Percentiles rank a stretch among this genome's conserved stretches.
phyloP scores from a whole-genome alignment of 768 basidiomycete species.

The Suillus discolor region DNA sequence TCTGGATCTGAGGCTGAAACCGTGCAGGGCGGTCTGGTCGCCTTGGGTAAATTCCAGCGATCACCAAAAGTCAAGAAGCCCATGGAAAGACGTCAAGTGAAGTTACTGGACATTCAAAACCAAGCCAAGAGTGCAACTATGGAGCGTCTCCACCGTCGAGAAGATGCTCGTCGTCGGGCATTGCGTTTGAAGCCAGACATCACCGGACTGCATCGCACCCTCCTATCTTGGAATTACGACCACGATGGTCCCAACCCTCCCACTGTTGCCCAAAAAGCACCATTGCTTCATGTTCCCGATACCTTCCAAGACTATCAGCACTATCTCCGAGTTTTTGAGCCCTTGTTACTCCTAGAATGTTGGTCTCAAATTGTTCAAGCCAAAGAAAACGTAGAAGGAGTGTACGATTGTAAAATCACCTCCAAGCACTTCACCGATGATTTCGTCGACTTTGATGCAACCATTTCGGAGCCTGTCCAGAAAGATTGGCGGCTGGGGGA shows the following conservation, averaged over 20 bases:
- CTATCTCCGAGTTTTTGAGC: slow-evolving; percentile 79
- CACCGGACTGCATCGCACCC: slow-evolving; percentile 68
- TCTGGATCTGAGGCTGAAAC: slow-evolving; percentile 52
- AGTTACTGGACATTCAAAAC: slow-evolving; percentile 58
- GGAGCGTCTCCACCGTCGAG: slow-evolving; percentile 55
- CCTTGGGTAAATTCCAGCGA: slow-evolving; percentile 61
- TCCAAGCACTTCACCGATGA: slow-evolving; percentile 76
- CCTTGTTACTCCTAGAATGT: slow-evolving; percentile 83
- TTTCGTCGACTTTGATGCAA: slow-evolving; percentile 79
- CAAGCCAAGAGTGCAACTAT: slow-evolving; percentile 44
- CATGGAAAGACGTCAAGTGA: slow-evolving; percentile 62
- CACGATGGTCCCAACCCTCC: slow-evolving; percentile 68
- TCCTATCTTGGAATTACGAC: slow-evolving; percentile 88
- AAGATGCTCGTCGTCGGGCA: slow-evolving; percentile 60
- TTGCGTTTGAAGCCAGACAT: slow-evolving; percentile 84
- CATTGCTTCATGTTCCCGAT: slow-evolving; percentile 55
- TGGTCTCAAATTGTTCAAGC: slow-evolving; percentile 87
- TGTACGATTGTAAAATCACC: slow-evolving; percentile 63
- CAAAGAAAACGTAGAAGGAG: slow-evolving; percentile 62
- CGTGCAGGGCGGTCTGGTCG: slow-evolving; percentile 47
- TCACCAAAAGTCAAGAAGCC: slow-evolving; percentile 61
- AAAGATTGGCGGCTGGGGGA: slow-evolving; percentile 80
- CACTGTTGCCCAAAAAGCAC: slow-evolving; percentile 35
- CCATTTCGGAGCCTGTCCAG: slow-evolving; percentile 56
- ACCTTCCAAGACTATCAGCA: slow-evolving; percentile 64